These are phyloP conservation scores for Bauhinia variegata DNA, from an alignment of 306 rosid species.

Conservation along the genomic window DNA sequence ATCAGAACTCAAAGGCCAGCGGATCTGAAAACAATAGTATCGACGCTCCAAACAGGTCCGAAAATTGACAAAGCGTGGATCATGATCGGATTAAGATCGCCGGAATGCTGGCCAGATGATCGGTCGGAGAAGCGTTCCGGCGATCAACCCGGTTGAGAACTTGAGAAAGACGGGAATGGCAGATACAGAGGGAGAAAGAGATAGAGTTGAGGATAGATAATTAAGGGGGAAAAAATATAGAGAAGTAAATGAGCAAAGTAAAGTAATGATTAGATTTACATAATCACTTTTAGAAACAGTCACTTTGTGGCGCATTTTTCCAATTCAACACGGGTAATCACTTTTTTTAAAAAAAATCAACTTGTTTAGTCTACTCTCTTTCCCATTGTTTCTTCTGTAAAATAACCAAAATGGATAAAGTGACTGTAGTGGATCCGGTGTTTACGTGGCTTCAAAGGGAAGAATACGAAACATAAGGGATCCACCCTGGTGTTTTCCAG, in stretches of 20 bases:
- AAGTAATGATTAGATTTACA: constrained; percentile 39
- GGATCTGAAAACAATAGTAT: constrained; percentile 54
- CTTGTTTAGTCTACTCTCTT: neutral
- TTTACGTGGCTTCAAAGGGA: constrained; percentile 41
- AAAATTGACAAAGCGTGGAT: constrained; percentile 40
- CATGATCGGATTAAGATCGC: constrained; percentile 54
- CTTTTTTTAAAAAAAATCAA: neutral
- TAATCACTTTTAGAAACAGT: constrained; percentile 23
- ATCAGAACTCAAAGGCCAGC: constrained; percentile 36
- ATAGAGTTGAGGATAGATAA: constrained; percentile 39
- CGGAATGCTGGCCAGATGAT: constrained; percentile 55
- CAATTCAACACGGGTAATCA: neutral
- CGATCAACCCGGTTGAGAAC: constrained; percentile 49
- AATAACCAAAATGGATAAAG: too few relatives aligned
- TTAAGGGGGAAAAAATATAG: constrained; percentile 39
- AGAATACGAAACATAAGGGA: neutral
- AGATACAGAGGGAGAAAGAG: constrained; percentile 26
- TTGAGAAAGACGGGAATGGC: neutral
- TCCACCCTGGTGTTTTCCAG: too few relatives aligned
- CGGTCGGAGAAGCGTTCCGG: constrained; percentile 59
- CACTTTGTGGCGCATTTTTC: neutral
- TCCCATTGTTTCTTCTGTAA: neutral
- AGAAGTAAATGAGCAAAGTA: constrained; percentile 13
- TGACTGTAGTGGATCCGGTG: neutral
- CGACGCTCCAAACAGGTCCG: constrained; percentile 22